Evolutionary conservation across 2,329 filamentous ascomycete genomes (phyloP), one percentile per base, ranked within the genome.

Genomic region (Xylaria sp.): DNA sequence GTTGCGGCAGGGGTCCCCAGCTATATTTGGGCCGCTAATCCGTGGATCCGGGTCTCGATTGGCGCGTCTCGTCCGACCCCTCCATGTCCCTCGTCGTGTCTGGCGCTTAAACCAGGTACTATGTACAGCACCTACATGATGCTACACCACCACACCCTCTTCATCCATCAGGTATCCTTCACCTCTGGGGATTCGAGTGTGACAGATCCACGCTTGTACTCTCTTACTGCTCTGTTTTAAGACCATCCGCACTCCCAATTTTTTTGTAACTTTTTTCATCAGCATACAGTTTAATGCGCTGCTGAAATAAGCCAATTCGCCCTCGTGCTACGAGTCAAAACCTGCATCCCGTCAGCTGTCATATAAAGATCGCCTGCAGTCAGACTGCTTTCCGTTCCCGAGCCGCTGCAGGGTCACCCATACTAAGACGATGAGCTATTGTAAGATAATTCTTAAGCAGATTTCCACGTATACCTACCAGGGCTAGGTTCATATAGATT

Each of bases 61-160:
- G 71, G 73, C 51, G 25, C 13, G 33, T 20, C 28, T 56, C 39
- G 46, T 25, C n/a, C 49, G 59, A 52, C 62, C 67, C 72, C 64
- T 70, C 64, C 62, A 57, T 67, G 20, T 61, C 61, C 54, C 68
- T 63, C 54, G 58, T 67, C 48, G 57, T 70, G 56, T 65, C 69
- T 69, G 73, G 73, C 73, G 73, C 73, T 72, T 75, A 75, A 49
- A 68, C 46, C 54, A 57, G 55, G 55, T 57, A 57, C 54, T 57
- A 57, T 18, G 23, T 46, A 33, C 54, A 58, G 46, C 46, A 25
- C 49, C 61, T 56, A 20, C 28, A 25, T 41, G 18, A 31, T 57
- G 46, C 59, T 51, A 63, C 64, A 66, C 64, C 55, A 62, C 57
- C 18, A 66, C 51, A 49, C 51, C 64, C 57, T 62, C 58, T 57